A percentile compares a stretch with the other conserved stretches of the same genome.
Evolutionary conservation across 345 rosid genomes (phyloP).

Genomic region (Hibiscus syriacus): DNA sequence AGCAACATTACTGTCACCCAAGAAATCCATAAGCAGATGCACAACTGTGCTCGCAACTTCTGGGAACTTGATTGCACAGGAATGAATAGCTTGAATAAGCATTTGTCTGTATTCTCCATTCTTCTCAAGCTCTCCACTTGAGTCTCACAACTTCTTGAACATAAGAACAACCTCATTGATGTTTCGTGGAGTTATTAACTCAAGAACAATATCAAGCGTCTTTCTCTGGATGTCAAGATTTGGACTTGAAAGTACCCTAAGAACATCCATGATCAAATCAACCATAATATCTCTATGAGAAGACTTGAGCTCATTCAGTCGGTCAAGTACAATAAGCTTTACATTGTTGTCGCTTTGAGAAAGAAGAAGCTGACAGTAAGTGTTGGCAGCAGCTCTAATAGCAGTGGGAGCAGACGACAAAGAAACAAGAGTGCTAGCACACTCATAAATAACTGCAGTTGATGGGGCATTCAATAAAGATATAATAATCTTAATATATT

Average conservation of each 20-base stretch:
- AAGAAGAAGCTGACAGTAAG: slow-evolving; percentile 64
- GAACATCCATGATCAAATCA: slow-evolving; percentile 72
- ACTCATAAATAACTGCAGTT: slow-evolving; percentile 51
- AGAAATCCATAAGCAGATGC: slow-evolving; percentile 78
- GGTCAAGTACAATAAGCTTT: slow-evolving; percentile 71
- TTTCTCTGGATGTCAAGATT: slow-evolving; percentile 65
- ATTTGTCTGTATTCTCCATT: slow-evolving; percentile 74
- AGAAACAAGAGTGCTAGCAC: slow-evolving; percentile 67
- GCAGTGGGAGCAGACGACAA: slow-evolving; percentile 84
- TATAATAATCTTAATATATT: slow-evolving; percentile 56
- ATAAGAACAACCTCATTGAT: slow-evolving; percentile 58
- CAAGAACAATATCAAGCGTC: slow-evolving; percentile 69
- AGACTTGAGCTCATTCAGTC: slow-evolving; percentile 56
- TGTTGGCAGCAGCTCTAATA: slow-evolving; percentile 61
- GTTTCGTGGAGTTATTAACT: slow-evolving; percentile 59
- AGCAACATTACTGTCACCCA: slow-evolving; percentile 67
- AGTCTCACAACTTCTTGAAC: slow-evolving; percentile 70
- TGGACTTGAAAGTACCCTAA: slow-evolving; percentile 71
- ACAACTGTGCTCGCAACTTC: slow-evolving; percentile 84
- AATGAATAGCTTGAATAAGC: slow-evolving; percentile 82
- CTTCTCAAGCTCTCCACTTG: slow-evolving; percentile 75
- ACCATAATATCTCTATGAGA: slow-evolving; percentile 65
- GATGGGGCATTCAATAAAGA: slow-evolving; percentile 57
- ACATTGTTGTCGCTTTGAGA: slow-evolving; percentile 86
- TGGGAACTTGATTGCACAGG: slow-evolving; percentile 78